A percentile compares a stretch with the other conserved stretches of the same genome.
phyloP scores from a whole-genome alignment of 2,329 filamentous ascomycete species.

The Ceratocystis ficicola region DNA sequence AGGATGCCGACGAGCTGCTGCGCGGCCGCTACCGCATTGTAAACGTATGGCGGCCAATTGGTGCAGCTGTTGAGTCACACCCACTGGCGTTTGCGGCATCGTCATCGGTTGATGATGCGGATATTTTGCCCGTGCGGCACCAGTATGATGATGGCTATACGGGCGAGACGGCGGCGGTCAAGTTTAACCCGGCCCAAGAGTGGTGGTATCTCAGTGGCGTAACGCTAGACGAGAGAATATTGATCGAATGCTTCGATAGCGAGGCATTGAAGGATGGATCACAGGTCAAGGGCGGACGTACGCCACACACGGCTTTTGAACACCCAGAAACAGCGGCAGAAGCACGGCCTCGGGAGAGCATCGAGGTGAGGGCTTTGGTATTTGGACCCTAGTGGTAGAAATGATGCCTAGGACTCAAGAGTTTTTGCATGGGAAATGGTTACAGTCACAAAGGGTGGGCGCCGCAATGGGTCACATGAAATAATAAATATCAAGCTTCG shows the following conservation, averaged over 20 bases:
- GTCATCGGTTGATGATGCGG: slow-evolving; percentile 45
- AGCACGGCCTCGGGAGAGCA: slow-evolving; percentile 67
- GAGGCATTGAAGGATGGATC: slow-evolving; percentile 35
- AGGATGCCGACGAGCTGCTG: slow-evolving; percentile 51
- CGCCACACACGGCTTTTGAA: slow-evolving; percentile 67
- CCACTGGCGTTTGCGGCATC: slow-evolving; percentile 60
- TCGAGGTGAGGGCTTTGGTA: slow-evolving; percentile 76
- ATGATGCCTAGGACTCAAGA: not conserved
- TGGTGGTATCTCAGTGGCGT: slow-evolving; percentile 78
- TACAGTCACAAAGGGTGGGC: not conserved
- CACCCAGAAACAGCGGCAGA: slow-evolving; percentile 60
- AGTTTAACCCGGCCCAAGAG: slow-evolving; percentile 47
- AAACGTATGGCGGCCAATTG: slow-evolving; percentile 69
- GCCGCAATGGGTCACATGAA: not conserved
- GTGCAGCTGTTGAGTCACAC: slow-evolving; percentile 50
- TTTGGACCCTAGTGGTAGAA: slow-evolving; percentile 42
- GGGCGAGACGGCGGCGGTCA: slow-evolving; percentile 63
- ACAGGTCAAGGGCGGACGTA: slow-evolving; percentile 42
- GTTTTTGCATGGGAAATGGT: not conserved
- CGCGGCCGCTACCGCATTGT: slow-evolving; percentile 64
- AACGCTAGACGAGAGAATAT: slow-evolving; percentile 56
- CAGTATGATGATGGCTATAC: slow-evolving; percentile 52
- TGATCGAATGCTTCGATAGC: slow-evolving; percentile 70
- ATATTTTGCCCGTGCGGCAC: slow-evolving; percentile 62
- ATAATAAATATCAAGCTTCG: not conserved